A percentile compares a stretch with the other conserved stretches of the same genome.
phyloP scores from a whole-genome alignment of 116 monocot genomes.

The Iris pallida region DNA sequence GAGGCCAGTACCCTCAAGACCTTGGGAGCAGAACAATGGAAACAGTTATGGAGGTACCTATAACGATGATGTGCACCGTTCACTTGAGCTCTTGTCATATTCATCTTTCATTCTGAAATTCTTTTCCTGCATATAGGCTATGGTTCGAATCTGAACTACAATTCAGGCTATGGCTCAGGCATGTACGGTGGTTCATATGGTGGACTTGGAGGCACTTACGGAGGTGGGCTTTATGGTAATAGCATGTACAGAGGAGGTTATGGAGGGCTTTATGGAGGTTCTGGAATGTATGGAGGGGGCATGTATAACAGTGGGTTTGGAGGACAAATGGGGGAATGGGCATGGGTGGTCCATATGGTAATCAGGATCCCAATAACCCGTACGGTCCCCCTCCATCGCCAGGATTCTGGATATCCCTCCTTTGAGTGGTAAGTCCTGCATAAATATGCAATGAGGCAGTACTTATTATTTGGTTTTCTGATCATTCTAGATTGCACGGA shows the following conservation, averaged over 20 bases:
- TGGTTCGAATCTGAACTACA: constrained; percentile 44
- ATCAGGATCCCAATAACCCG: constrained; percentile 44
- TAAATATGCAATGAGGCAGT: too few species aligned
- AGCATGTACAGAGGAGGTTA: constrained; percentile 58
- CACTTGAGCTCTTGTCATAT: too few species aligned
- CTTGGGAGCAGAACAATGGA: constrained; percentile 47
- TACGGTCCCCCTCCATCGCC: constrained; percentile 37
- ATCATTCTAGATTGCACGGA: too few species aligned
- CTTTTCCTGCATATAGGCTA: constrained; percentile 31
- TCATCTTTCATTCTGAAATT: constrained; percentile 5
- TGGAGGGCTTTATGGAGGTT: constrained; percentile 52
- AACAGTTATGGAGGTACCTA: constrained; percentile 57
- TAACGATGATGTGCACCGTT: neutral
- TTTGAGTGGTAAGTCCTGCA: constrained; percentile 50
- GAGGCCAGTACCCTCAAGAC: too few species aligned
- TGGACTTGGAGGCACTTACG: constrained; percentile 50
- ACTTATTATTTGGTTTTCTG: too few species aligned
- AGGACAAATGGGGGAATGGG: too few species aligned
- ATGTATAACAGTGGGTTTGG: too few species aligned
- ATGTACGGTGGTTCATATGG: constrained; percentile 45
- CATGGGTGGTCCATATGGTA: constrained; percentile 41
- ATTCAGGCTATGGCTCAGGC: too few species aligned
- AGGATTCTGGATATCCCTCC: constrained; percentile 46
- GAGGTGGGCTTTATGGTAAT: constrained; percentile 57
- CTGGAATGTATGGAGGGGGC: constrained; percentile 63